Conservation (phyloP, 164 flowering plant genomes). For the Stephania japonica region DNA sequence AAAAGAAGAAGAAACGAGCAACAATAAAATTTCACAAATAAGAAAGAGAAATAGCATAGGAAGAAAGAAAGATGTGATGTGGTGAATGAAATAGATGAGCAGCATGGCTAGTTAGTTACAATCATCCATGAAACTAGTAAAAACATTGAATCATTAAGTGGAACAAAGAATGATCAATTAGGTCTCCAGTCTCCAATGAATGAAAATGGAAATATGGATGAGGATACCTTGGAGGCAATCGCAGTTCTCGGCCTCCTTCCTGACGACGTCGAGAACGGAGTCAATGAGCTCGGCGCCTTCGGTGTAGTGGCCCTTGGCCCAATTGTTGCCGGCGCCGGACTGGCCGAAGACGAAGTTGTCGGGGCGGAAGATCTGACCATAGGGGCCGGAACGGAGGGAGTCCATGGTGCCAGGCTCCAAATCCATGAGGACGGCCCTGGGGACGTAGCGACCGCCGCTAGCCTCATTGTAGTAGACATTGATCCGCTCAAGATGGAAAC, state of each 20-base stretch:
- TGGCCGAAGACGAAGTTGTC: background rate
- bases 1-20: no score
- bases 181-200: no score
- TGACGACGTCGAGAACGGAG: background rate
- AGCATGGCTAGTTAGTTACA: no score
- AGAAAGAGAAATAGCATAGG: no score
- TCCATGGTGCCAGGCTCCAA: background rate
- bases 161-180: no score
- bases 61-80: no score
- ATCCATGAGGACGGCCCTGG: background rate
- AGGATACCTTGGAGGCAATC: background rate
- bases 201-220: background rate
- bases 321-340: background rate
- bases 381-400: background rate
- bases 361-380: background rate
- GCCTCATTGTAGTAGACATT: background rate
- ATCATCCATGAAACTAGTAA: no score
- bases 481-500: background rate
- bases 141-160: no score
- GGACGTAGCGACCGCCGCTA: background rate
- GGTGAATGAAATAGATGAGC: no score
- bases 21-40: no score
- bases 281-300: slow-evolving; percentile 2
- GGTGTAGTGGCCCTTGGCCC: background rate
- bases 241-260: slow-evolving; percentile 1